Percentiles rank a stretch among this genome's conserved stretches.
Evolutionary conservation across 805 yeast genomes (phyloP).

Genomic region (Suhomyces pyralidae): DNA sequence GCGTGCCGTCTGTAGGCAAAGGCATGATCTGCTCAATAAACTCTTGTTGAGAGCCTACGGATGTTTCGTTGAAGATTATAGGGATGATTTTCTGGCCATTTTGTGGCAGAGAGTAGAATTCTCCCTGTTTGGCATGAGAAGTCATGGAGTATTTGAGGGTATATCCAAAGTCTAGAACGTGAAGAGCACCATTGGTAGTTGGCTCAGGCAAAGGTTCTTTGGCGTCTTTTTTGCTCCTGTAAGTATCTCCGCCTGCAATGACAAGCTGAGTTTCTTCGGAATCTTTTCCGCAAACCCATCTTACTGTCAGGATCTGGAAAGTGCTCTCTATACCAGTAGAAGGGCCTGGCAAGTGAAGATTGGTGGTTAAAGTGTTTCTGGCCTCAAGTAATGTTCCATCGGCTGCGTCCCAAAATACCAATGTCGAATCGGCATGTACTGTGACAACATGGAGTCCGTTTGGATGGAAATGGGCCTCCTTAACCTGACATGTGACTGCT

Average conservation of each 20-base stretch:
- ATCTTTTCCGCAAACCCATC: slow-evolving; percentile 78
- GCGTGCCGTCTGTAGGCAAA: slow-evolving; percentile 44
- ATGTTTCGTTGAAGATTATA: slow-evolving; percentile 20
- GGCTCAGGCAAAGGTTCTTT: background rate
- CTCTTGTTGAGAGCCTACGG: slow-evolving; percentile 18
- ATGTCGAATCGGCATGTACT: slow-evolving; percentile 74
- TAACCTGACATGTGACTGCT: slow-evolving; percentile 29
- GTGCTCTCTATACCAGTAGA: slow-evolving; percentile 11
- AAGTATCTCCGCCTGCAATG: slow-evolving; percentile 61
- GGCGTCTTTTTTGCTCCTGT: background rate
- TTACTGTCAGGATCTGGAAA: slow-evolving; percentile 49
- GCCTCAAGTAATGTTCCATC: slow-evolving; percentile 75
- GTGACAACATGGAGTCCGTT: slow-evolving; percentile 84
- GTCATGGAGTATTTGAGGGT: slow-evolving; percentile 79
- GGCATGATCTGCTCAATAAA: slow-evolving; percentile 28
- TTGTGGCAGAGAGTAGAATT: slow-evolving; percentile 64
- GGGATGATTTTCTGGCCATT: slow-evolving; percentile 32
- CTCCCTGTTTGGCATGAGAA: slow-evolving; percentile 78
- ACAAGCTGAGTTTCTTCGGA: slow-evolving; percentile 77
- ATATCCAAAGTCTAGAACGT: slow-evolving; percentile 69
- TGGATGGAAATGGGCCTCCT: slow-evolving; percentile 80
- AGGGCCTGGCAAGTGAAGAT: slow-evolving; percentile 55
- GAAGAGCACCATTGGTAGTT: slow-evolving; percentile 19
- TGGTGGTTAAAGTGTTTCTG: slow-evolving; percentile 63
- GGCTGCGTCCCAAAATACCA: slow-evolving; percentile 91